Evolutionary conservation across 495 filamentous ascomycete species (phyloP).

Genomic region (Aspergillus sclerotioniger): DNA sequence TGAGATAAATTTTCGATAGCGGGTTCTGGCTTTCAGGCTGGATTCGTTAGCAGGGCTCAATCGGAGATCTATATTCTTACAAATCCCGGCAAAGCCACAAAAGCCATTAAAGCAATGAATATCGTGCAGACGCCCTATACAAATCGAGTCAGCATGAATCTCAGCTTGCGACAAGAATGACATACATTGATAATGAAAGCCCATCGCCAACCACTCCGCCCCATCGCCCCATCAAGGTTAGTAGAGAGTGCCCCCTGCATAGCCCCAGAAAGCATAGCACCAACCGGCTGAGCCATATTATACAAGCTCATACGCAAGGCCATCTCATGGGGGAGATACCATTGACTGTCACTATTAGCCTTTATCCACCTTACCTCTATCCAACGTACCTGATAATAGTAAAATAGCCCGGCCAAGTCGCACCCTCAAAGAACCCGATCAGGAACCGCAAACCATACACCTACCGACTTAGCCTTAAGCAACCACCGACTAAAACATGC

Average conservation of each 20-base stretch:
- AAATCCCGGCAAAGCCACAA: constrained; percentile 16
- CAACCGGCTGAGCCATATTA: constrained; percentile 22
- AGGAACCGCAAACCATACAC: constrained; percentile 20
- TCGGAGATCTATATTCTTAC: constrained; percentile 4
- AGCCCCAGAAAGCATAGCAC: constrained; percentile 26
- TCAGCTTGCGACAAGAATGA: too few species aligned
- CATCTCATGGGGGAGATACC: constrained; percentile 19
- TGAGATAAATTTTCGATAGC: constrained; percentile 14
- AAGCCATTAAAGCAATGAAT: constrained; percentile 17
- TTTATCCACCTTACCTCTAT: background rate
- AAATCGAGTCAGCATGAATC: too few species aligned
- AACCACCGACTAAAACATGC: background rate
- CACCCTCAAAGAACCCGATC: constrained; percentile 19
- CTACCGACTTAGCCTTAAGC: background rate
- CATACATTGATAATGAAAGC: constrained; percentile 24
- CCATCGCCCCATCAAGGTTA: constrained; percentile 17
- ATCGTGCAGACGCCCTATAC: constrained; percentile 19
- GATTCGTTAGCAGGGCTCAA: background rate
- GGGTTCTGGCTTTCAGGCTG: constrained; percentile 16
- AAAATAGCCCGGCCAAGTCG: constrained; percentile 20
- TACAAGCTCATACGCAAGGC: constrained; percentile 20
- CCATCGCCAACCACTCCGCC: constrained; percentile 24
- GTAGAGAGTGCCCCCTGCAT: constrained; percentile 26
- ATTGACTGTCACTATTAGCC: constrained; percentile 12
- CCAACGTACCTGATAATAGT: constrained; percentile 19